Conservation (phyloP, 2,329 filamentous ascomycete species). For the Colletotrichum musicola region DNA sequence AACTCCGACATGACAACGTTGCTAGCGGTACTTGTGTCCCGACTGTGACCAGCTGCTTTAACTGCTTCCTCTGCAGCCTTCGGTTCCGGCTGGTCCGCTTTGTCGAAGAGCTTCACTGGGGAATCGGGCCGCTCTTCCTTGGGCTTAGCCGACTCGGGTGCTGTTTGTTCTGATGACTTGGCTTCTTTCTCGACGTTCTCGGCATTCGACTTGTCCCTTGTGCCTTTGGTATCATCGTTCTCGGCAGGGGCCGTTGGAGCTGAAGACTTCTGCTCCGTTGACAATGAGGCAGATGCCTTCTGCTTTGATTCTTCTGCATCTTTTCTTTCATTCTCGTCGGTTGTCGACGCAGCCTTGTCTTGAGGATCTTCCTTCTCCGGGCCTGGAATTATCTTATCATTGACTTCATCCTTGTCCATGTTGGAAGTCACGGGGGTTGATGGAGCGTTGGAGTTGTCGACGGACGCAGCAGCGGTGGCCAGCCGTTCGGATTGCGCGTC, state of each 20-base stretch:
- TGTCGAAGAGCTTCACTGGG: slow-evolving; percentile 27
- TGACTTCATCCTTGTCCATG: slow-evolving; percentile 20
- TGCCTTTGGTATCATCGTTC: background rate
- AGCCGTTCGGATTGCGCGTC: slow-evolving; percentile 43
- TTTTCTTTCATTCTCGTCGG: background rate
- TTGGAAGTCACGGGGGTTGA: slow-evolving; percentile 31
- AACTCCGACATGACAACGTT: slow-evolving; percentile 76
- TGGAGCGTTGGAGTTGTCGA: slow-evolving; percentile 26
- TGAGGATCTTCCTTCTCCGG: slow-evolving; percentile 22
- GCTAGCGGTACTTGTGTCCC: slow-evolving; percentile 56
- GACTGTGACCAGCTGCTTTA: slow-evolving; percentile 18
- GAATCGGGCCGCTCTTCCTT: slow-evolving; percentile 16
- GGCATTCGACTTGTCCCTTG: background rate
- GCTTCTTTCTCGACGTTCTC: background rate
- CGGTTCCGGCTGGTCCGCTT: slow-evolving; percentile 37
- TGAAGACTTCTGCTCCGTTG: background rate
- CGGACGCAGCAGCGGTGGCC: slow-evolving; percentile 24
- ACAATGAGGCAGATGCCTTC: background rate
- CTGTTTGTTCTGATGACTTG: background rate
- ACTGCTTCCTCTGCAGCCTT: slow-evolving; percentile 19
- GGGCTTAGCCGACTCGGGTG: background rate
- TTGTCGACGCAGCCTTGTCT: background rate
- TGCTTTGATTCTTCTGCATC: slow-evolving; percentile 6
- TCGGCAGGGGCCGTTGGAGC: background rate
- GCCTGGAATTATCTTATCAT: slow-evolving; percentile 11